Evolutionary conservation across 2,329 filamentous ascomycete species (phyloP).

Genomic region (Phoma sp.): DNA sequence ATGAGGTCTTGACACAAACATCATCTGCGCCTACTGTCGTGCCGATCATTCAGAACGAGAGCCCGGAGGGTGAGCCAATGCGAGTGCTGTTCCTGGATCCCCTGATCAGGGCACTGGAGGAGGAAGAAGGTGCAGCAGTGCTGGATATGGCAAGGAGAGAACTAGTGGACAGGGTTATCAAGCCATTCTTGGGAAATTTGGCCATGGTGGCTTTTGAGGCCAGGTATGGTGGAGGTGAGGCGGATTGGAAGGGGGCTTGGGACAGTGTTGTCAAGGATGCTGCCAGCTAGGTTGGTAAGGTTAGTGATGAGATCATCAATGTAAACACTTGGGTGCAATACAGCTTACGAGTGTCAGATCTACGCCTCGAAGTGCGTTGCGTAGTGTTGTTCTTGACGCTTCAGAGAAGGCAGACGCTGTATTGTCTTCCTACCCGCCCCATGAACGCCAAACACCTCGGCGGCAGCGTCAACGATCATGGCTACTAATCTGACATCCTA

Average conservation of each 20-base stretch:
- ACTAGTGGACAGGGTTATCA: conserved; percentile 76
- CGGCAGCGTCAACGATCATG: neutral
- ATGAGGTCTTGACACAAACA: conserved; percentile 67
- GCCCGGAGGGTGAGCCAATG: conserved; percentile 23
- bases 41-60: conserved; percentile 1
- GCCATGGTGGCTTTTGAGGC: conserved; percentile 95
- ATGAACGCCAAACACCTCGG: too few species aligned
- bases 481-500: too few species aligned
- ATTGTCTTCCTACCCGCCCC: too few species aligned
- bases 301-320: neutral
- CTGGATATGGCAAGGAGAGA: conserved; percentile 62
- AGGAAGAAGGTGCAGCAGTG: conserved; percentile 51
- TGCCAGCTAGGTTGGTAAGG: neutral
- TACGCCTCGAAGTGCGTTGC: too few species aligned
- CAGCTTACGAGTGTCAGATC: too few species aligned
- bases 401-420: too few species aligned
- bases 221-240: conserved; percentile 78
- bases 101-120: conserved; percentile 42
- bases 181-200: conserved; percentile 88
- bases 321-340: too few species aligned
- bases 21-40: conserved; percentile 8
- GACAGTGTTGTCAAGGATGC: conserved; percentile 42
- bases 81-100: conserved; percentile 54
- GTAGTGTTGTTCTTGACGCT: too few species aligned
- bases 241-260: conserved; percentile 42